These are phyloP conservation scores for Rosa persica DNA, from an alignment of 306 rosid species.

Conservation along the genomic window DNA sequence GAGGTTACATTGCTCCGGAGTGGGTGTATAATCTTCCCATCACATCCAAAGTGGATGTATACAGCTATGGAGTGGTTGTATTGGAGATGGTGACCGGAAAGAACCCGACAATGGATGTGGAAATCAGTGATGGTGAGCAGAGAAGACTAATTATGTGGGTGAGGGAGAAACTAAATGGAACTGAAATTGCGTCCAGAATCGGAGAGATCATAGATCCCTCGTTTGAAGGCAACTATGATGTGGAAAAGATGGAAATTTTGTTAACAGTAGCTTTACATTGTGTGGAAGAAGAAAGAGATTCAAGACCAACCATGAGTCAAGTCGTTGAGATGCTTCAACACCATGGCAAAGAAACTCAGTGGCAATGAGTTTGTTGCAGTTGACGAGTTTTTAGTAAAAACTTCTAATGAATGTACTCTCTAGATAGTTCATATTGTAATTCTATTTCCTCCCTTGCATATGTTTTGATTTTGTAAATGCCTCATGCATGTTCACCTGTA, in stretches of 20 bases:
- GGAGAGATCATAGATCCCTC: constrained; percentile 40
- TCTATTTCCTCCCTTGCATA: background rate
- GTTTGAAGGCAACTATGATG: constrained; percentile 30
- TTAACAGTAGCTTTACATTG: constrained; percentile 44
- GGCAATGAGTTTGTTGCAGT: background rate
- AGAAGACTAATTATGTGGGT: constrained; percentile 45
- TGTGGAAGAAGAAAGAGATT: constrained; percentile 51
- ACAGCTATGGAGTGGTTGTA: constrained; percentile 58
- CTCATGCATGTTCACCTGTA: background rate
- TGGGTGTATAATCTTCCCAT: constrained; percentile 56
- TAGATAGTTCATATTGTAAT: background rate
- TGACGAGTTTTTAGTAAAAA: background rate
- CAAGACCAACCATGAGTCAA: constrained; percentile 64
- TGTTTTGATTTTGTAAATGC: background rate
- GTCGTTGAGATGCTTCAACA: constrained; percentile 39
- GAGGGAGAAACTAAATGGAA: constrained; percentile 24
- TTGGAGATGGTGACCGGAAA: constrained; percentile 61
- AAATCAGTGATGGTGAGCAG: constrained; percentile 20
- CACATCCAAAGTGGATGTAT: constrained; percentile 69
- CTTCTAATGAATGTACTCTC: background rate
- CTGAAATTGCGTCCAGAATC: constrained; percentile 23
- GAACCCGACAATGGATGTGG: constrained; percentile 21
- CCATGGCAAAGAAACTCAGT: background rate
- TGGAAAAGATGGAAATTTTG: constrained; percentile 35
- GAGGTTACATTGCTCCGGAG: constrained; percentile 77